phyloP scores from a whole-genome alignment of 768 basidiomycete genomes.

The Lentinula sp. region DNA sequence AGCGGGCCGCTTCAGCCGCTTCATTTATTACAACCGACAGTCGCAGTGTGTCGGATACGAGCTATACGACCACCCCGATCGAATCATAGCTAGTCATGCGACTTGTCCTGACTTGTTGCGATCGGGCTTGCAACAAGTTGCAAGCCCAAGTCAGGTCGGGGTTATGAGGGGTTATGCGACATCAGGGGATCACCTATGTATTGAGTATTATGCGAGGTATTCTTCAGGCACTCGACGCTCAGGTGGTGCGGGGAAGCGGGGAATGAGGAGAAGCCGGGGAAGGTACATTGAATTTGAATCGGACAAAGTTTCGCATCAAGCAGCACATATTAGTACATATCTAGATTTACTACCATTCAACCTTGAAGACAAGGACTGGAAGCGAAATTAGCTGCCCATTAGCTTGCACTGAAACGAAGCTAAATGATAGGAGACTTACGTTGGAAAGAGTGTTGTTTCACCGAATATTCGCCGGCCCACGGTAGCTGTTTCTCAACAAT shows the following conservation, averaged over 20 bases:
- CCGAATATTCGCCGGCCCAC: slow-evolving; percentile 28
- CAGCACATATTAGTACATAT: background rate
- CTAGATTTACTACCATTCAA: background rate
- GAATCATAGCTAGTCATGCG: too few species aligned
- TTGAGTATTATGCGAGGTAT: too few species aligned
- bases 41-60: too few species aligned
- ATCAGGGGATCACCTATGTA: too few species aligned
- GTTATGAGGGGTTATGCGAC: too few species aligned
- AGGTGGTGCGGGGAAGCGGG: too few species aligned
- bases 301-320: background rate
- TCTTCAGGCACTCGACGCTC: too few species aligned
- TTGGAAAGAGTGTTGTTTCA: slow-evolving; percentile 46
- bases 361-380: background rate
- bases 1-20: background rate
- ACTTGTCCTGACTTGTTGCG: too few species aligned
- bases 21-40: background rate
- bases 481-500: slow-evolving; percentile 20
- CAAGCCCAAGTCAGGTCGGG: too few species aligned
- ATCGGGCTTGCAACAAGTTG: too few species aligned
- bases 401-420: too few species aligned
- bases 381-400: background rate
- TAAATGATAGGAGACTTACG: slow-evolving; percentile 15
- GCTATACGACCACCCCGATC: background rate
- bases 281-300: background rate
- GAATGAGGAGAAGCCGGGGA: too few species aligned